Percentiles rank a stretch among this genome's conserved stretches.
These are phyloP conservation scores for Ceratobasidium papillatum DNA, from an alignment of 1,284 basidiomycete species.

Conservation along the genomic window DNA sequence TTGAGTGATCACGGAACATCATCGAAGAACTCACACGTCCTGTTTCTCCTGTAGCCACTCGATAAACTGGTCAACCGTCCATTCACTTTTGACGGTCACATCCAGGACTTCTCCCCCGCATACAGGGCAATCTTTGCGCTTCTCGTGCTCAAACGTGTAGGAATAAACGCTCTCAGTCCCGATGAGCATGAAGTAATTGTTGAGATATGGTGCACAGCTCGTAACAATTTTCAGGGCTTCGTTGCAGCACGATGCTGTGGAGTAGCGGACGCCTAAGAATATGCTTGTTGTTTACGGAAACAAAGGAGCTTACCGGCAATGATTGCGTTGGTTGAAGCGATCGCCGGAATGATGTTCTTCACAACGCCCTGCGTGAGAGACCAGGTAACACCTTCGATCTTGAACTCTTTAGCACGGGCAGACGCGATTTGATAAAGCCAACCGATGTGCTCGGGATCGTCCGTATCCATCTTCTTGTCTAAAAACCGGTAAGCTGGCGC, in stretches of 20 bases:
- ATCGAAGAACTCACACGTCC: slow-evolving; percentile 72
- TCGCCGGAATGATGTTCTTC: slow-evolving; percentile 99
- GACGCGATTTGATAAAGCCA: slow-evolving; percentile 90
- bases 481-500: slow-evolving; percentile 11
- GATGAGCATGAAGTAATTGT: slow-evolving; percentile 98
- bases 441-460: slow-evolving; percentile 95
- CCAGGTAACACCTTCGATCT: slow-evolving; percentile 98
- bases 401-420: slow-evolving; percentile 87
- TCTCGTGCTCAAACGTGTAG: slow-evolving; percentile 96
- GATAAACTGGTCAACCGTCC: slow-evolving; percentile 85
- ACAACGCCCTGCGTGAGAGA: slow-evolving; percentile 97
- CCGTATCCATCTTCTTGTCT: slow-evolving; percentile 96
- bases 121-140: slow-evolving; percentile 92
- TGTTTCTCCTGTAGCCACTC: slow-evolving; percentile 86
- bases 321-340: slow-evolving; percentile 95
- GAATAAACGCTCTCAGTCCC: slow-evolving; percentile 98
- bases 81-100: slow-evolving; percentile 70
- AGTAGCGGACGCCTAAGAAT: not conserved
- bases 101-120: slow-evolving; percentile 91
- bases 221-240: slow-evolving; percentile 99
- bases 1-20: not conserved
- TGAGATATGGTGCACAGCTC: slow-evolving; percentile 89
- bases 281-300: not conserved
- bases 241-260: slow-evolving; percentile 94
- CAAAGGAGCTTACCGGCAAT: slow-evolving; percentile 74